Conservation (phyloP, 306 rosid genomes). For the Cucumis melo region DNA sequence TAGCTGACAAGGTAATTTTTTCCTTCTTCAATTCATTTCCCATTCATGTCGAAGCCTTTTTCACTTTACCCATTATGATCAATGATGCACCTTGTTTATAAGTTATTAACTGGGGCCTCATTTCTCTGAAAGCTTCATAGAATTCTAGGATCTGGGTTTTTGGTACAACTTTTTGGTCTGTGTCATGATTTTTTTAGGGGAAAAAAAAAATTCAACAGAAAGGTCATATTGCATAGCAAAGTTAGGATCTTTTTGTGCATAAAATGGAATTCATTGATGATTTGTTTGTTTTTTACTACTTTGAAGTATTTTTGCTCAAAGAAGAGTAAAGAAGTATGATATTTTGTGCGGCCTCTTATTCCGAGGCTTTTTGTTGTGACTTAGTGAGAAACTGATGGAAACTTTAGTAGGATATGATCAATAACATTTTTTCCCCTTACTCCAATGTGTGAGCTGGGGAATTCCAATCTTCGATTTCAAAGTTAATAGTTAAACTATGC, state of each 20-base stretch:
- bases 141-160: conserved; percentile 4
- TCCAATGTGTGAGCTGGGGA: too few relatives aligned
- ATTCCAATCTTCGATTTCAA: too few relatives aligned
- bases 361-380: neutral
- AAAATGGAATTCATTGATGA: neutral
- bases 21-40: neutral
- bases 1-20: conserved; percentile 1
- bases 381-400: neutral
- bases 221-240: neutral
- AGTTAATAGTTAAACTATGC: too few relatives aligned
- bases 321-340: neutral
- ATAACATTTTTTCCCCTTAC: too few relatives aligned
- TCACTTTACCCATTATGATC: conserved; percentile 1
- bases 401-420: neutral
- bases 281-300: neutral
- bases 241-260: neutral
- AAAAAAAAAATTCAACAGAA: neutral
- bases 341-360: neutral
- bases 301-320: neutral
- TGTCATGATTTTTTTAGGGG: neutral
- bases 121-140: neutral
- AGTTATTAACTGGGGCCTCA: neutral
- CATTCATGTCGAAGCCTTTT: neutral
- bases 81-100: conserved; percentile 1
- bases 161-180: neutral